These are phyloP conservation scores for Cyanodermella asteris DNA, from an alignment of 2,329 filamentous ascomycete species.

Conservation along the genomic window DNA sequence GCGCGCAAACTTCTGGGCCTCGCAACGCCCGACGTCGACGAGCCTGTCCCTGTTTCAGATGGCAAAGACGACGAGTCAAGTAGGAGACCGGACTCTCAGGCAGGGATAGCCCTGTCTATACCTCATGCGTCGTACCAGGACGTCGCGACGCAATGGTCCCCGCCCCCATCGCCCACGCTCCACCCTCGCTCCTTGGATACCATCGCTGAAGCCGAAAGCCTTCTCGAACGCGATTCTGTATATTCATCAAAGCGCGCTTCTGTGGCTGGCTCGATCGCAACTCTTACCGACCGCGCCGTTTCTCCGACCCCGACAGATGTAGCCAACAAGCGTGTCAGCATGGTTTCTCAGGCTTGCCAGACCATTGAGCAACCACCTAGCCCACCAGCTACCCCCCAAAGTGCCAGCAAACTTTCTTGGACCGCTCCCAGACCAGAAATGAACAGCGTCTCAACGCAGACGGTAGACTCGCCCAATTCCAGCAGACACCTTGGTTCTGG, in stretches of 20 bases:
- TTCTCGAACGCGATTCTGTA: no score
- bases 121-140: constrained; percentile 58
- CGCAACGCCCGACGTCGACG: constrained; percentile 9
- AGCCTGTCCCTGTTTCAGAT: no score
- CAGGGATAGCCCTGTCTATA: no score
- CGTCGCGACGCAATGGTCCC: constrained; percentile 62
- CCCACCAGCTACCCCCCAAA: constrained; percentile 15
- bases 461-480: constrained; percentile 8
- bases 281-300: not conserved
- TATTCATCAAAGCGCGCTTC: no score
- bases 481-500: constrained; percentile 7
- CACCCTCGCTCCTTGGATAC: no score
- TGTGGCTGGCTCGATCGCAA: no score
- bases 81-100: no score
- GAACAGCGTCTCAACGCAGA: constrained; percentile 13
- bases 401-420: constrained; percentile 3
- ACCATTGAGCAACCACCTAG: constrained; percentile 18
- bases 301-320: constrained; percentile 11
- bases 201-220: no score
- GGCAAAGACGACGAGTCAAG: no score
- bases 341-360: constrained; percentile 21
- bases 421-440: constrained; percentile 2
- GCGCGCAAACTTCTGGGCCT: constrained; percentile 24
- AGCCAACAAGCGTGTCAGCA: constrained; percentile 13
- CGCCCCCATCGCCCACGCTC: constrained; percentile 49